A percentile compares a stretch with the other conserved stretches of the same genome.
Evolutionary conservation across 352 stramenopile genomes (phyloP).

Genomic region (Globisporangium emineosum): DNA sequence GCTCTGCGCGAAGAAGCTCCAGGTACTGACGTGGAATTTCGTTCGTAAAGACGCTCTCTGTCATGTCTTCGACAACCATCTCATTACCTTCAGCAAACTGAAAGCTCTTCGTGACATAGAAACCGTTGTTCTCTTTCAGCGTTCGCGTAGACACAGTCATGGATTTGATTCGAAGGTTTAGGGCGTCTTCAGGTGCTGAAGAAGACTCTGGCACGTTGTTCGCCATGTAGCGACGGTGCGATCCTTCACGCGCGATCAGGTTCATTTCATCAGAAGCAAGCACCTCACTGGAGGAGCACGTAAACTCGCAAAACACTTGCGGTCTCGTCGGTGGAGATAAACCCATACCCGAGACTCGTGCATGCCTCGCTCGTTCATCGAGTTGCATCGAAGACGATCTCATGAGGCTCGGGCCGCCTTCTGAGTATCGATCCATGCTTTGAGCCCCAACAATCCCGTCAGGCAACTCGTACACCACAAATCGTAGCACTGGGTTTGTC

Average conservation of each 20-base stretch:
- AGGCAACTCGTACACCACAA: slow-evolving; percentile 82
- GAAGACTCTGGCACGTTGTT: slow-evolving; percentile 24
- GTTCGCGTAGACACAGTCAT: slow-evolving; percentile 73
- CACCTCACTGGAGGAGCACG: slow-evolving; percentile 58
- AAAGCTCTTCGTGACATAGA: slow-evolving; percentile 80
- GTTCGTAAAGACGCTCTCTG: slow-evolving; percentile 77
- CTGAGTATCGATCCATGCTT: slow-evolving; percentile 4
- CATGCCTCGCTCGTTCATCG: slow-evolving; percentile 47
- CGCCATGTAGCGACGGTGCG: slow-evolving; percentile 35
- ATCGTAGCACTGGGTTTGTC: slow-evolving; percentile 62
- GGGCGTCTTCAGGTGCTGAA: slow-evolving; percentile 17
- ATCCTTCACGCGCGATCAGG: slow-evolving; percentile 55
- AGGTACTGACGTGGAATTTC: slow-evolving; percentile 79
- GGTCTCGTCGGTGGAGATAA: slow-evolving; percentile 49
- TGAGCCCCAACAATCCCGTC: slow-evolving; percentile 30
- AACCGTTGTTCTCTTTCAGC: slow-evolving; percentile 71
- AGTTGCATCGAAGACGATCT: slow-evolving; percentile 50
- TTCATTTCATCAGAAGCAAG: slow-evolving; percentile 51
- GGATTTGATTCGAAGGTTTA: slow-evolving; percentile 59
- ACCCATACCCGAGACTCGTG: slow-evolving; percentile 59
- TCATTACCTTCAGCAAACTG: slow-evolving; percentile 69
- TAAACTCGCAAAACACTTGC: slow-evolving; percentile 83
- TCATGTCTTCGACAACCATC: slow-evolving; percentile 83
- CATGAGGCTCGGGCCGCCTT: slow-evolving; percentile 13
- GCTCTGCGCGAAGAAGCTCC: slow-evolving; percentile 56